phyloP scores from a whole-genome alignment of 2,329 filamentous ascomycete species.

The Epichloe hybrida region DNA sequence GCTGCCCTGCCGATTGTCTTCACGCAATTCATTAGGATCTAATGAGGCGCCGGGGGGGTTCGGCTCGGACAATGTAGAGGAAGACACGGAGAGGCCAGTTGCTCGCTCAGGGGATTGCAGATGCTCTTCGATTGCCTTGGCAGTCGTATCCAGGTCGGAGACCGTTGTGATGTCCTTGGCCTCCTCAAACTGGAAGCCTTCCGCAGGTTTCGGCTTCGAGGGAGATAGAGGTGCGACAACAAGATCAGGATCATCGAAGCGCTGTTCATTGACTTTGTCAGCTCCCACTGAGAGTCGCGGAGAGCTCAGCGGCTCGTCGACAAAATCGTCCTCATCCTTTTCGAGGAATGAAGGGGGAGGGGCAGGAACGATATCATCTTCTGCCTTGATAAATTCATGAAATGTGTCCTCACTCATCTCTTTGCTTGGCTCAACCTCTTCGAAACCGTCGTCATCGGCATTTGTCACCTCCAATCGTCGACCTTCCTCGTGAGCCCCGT shows the following conservation, averaged over 20 bases:
- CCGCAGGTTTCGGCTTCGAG: conserved; percentile 19
- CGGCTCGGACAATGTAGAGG: conserved; percentile 6
- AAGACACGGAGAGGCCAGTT: neutral
- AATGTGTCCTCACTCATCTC: conserved; percentile 62
- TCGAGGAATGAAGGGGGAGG: conserved; percentile 19
- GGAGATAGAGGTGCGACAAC: conserved; percentile 46
- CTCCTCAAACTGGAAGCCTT: neutral
- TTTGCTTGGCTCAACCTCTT: conserved; percentile 62
- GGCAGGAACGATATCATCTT: conserved; percentile 33
- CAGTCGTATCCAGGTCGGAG: neutral
- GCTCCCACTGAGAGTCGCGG: conserved; percentile 49
- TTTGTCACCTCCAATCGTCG: conserved; percentile 69
- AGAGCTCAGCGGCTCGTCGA: conserved; percentile 64
- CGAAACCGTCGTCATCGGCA: conserved; percentile 79
- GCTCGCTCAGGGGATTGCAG: neutral
- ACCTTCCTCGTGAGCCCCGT: conserved; percentile 40
- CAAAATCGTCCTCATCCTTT: conserved; percentile 59
- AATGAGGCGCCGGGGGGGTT: conserved; percentile 6
- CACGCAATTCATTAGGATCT: conserved; percentile 5
- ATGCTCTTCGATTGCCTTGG: neutral
- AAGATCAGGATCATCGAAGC: conserved; percentile 42
- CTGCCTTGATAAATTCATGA: conserved; percentile 51
- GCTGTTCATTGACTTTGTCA: conserved; percentile 36
- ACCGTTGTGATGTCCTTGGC: neutral
- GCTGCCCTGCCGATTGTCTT: conserved; percentile 11